Percentiles rank a stretch among this genome's conserved stretches.
These are phyloP conservation scores for Nothophoma quercina DNA, from an alignment of 2,329 filamentous ascomycete genomes.

Conservation along the genomic window DNA sequence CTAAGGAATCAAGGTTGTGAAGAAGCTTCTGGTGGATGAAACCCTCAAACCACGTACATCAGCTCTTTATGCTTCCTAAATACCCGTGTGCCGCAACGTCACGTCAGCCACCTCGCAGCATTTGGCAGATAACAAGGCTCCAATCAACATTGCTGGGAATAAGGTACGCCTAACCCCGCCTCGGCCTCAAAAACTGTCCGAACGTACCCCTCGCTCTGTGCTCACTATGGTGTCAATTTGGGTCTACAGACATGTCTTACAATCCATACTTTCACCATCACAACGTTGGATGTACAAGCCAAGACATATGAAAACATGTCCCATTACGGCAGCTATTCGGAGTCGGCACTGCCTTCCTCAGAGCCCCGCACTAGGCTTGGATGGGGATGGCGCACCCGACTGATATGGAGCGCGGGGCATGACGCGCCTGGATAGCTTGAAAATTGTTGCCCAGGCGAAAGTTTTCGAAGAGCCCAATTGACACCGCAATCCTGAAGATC, in stretches of 20 bases:
- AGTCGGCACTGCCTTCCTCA: slow-evolving; percentile 22
- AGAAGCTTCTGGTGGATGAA: background rate
- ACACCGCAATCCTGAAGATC: slow-evolving; percentile 32
- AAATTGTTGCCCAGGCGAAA: slow-evolving; percentile 34
- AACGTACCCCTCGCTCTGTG: background rate
- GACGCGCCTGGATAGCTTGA: slow-evolving; percentile 28
- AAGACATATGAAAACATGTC: background rate
- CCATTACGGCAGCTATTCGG: slow-evolving; percentile 9
- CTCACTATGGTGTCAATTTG: background rate
- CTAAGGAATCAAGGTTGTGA: background rate
- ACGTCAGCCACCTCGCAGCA: background rate
- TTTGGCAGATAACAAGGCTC: slow-evolving; percentile 7
- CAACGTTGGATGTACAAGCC: background rate
- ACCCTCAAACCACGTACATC: background rate
- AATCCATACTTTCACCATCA: background rate
- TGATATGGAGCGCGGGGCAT: slow-evolving; percentile 25
- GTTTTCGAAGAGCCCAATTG: slow-evolving; percentile 29
- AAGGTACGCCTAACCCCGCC: slow-evolving; percentile 13
- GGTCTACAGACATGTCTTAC: background rate
- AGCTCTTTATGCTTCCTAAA: background rate
- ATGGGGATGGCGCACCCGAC: background rate
- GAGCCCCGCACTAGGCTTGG: slow-evolving; percentile 2
- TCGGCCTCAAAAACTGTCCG: background rate
- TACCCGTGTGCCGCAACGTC: background rate
- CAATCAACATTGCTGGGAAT: background rate